Conservation (phyloP, 768 basidiomycete species). For the Tylopilus sp. region DNA sequence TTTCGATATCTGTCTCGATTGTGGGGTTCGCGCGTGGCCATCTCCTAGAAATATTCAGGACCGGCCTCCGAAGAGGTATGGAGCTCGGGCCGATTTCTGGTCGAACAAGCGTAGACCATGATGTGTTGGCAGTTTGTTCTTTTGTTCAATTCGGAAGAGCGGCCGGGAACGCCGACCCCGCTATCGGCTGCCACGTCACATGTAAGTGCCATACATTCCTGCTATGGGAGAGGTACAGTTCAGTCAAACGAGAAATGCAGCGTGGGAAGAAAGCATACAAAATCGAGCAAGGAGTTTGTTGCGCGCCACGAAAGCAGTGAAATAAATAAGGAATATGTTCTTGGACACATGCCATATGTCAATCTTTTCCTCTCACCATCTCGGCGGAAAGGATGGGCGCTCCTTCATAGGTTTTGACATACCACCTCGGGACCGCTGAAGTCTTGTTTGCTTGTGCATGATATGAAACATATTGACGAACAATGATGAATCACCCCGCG, state of each 20-base stretch:
- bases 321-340: no score
- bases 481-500: no score
- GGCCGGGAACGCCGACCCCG: neutral
- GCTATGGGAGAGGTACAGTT: neutral
- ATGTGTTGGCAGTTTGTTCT: neutral
- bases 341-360: no score
- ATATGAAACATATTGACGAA: neutral
- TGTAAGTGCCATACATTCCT: neutral
- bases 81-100: constrained; percentile 1
- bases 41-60: neutral
- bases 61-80: constrained; percentile 5
- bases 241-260: neutral
- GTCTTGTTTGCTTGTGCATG: neutral
- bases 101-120: neutral
- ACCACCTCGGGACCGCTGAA: neutral
- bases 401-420: no score
- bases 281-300: neutral
- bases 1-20: neutral
- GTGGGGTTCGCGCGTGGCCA: constrained; percentile 4
- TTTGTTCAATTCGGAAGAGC: neutral
- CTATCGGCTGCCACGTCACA: constrained; percentile 14
- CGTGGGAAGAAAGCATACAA: neutral
- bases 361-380: no score
- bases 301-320: neutral
- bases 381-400: neutral